Evolutionary conservation across 176 grass and related monocot species (phyloP).

Genomic region (Rhynchospora tenuis): DNA sequence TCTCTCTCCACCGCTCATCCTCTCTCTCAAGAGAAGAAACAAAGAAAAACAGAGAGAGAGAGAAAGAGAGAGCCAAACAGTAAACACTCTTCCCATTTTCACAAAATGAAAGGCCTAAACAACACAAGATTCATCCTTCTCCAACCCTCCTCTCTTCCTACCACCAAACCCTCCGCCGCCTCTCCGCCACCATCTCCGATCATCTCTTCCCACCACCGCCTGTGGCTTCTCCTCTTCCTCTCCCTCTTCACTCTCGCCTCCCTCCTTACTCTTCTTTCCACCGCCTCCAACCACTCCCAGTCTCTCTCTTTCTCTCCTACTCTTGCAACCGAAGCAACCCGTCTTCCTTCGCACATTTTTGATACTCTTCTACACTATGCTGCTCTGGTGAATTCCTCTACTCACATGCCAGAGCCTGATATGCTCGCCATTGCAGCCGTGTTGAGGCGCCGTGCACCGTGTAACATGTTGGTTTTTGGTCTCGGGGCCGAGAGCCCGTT

Average conservation of each 20-base stretch:
- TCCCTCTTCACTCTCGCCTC: conserved; percentile 62
- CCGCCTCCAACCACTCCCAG: conserved; percentile 29
- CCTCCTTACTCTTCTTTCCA: conserved; percentile 50
- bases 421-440: conserved; percentile 61
- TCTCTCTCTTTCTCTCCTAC: conserved; percentile 43
- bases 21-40: neutral
- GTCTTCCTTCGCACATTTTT: conserved; percentile 56
- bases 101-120: conserved; percentile 31
- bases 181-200: conserved; percentile 12
- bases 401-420: conserved; percentile 56
- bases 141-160: conserved; percentile 15
- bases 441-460: conserved; percentile 47
- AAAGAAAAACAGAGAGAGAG: neutral
- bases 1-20: conserved; percentile 5
- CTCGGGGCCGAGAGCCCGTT: conserved; percentile 80
- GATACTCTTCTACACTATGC: conserved; percentile 80
- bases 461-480: conserved; percentile 88
- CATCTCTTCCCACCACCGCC: conserved; percentile 35
- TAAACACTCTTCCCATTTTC: conserved; percentile 25
- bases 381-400: conserved; percentile 46
- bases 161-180: conserved; percentile 1
- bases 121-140: conserved; percentile 24
- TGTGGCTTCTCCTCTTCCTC: conserved; percentile 50
- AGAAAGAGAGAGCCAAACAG: neutral
- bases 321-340: conserved; percentile 16